A percentile compares a stretch with the other conserved stretches of the same genome.
Conservation (phyloP, 495 filamentous ascomycete genomes). For the Xylaria cubensis region DNA sequence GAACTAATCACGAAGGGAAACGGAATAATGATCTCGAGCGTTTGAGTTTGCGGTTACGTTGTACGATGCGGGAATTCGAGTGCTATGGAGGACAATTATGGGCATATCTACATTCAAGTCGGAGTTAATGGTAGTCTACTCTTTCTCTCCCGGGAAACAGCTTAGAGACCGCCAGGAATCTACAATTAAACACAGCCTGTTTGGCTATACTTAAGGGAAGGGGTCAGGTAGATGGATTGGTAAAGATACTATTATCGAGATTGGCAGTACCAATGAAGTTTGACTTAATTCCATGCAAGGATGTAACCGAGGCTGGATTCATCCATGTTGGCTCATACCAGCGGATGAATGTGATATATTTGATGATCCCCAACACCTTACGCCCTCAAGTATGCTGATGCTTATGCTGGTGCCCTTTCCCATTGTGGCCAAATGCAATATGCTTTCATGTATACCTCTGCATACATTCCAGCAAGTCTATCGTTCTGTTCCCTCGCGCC, state of each 20-base stretch:
- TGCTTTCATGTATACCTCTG: conserved; percentile 14
- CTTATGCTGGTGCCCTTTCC: conserved; percentile 17
- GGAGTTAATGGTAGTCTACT: not conserved
- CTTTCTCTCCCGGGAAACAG: not conserved
- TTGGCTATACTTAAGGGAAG: not conserved
- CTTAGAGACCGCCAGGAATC: not conserved
- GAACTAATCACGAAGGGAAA: not conserved
- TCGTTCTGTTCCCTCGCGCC: not conserved
- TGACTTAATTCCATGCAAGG: not conserved
- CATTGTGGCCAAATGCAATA: conserved; percentile 13
- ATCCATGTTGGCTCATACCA: not conserved
- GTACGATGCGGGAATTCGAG: not conserved
- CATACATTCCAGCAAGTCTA: conserved; percentile 10
- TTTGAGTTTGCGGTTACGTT: not conserved
- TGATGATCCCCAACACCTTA: conserved; percentile 22
- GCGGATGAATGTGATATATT: not conserved
- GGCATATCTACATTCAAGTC: no score
- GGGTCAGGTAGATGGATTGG: not conserved
- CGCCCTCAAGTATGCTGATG: conserved; percentile 25
- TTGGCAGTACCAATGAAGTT: not conserved
- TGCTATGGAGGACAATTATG: not conserved
- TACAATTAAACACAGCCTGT: not conserved
- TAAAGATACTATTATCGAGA: not conserved
- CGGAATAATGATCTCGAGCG: not conserved
- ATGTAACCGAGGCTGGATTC: not conserved